Percentiles rank a stretch among this genome's conserved stretches.
Conservation (phyloP, 202 grass and related monocot genomes). For the Digitaria exilis region DNA sequence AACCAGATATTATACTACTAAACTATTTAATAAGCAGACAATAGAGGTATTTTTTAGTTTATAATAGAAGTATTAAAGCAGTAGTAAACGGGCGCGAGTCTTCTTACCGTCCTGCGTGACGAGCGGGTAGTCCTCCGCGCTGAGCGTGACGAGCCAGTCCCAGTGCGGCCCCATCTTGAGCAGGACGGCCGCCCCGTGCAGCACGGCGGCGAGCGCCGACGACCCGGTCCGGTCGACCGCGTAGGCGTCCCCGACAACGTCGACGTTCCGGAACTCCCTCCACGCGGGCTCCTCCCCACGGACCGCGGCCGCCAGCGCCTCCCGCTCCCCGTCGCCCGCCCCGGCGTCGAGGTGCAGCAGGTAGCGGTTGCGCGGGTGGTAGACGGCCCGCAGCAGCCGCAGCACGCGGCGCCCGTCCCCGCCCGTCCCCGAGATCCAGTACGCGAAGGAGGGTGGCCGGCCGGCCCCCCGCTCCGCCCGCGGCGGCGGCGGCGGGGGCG, state of each 20-base stretch:
- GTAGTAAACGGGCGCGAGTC: neutral
- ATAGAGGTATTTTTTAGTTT: too few species aligned
- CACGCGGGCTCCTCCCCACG: constrained; percentile 24
- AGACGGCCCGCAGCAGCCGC: constrained; percentile 63
- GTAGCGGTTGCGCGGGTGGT: constrained; percentile 83
- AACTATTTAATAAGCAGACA: neutral
- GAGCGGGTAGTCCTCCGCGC: constrained; percentile 80
- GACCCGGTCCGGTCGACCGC: constrained; percentile 58
- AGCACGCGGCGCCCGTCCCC: constrained; percentile 54
- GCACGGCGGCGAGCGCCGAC: constrained; percentile 57
- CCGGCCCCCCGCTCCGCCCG: constrained; percentile 9
- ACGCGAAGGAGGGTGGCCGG: constrained; percentile 59
- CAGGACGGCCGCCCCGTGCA: constrained; percentile 74
- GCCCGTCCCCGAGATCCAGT: constrained; percentile 72
- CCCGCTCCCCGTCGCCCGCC: constrained; percentile 45
- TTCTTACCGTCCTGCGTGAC: constrained; percentile 77
- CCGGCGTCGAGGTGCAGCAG: constrained; percentile 74
- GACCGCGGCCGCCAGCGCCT: constrained; percentile 35
- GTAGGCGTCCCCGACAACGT: constrained; percentile 55
- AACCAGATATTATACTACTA: too few species aligned
- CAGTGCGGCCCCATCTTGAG: constrained; percentile 58
- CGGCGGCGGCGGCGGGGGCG: neutral
- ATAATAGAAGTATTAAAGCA: neutral
- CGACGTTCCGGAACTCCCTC: constrained; percentile 60
- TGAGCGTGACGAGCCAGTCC: constrained; percentile 91